These are phyloP conservation scores for Tetradesmus lagerheimii DNA, from an alignment of 139 green algal species.

Conservation along the genomic window DNA sequence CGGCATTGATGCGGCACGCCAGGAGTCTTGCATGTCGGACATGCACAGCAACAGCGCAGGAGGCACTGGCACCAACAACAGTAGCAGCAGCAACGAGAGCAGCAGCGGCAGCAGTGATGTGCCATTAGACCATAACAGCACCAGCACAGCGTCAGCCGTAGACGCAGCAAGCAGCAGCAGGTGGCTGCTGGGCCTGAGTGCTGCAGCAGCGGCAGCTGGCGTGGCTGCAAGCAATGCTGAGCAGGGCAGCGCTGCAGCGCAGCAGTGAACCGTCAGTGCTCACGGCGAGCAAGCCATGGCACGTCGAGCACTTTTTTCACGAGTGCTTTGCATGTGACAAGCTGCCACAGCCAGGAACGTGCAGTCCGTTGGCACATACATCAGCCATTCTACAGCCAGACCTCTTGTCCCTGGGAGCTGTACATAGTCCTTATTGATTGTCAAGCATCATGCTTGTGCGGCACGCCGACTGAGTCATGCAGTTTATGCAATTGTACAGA, in stretches of 20 bases:
- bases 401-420: too few relatives aligned
- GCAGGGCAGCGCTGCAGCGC: not conserved
- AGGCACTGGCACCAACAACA: not conserved
- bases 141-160: not conserved
- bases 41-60: not conserved
- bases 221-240: not conserved
- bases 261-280: too few relatives aligned
- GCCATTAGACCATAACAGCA: too few relatives aligned
- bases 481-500: too few relatives aligned
- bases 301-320: too few relatives aligned
- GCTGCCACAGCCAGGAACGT: too few relatives aligned
- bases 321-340: too few relatives aligned
- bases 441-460: too few relatives aligned
- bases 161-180: not conserved
- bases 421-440: too few relatives aligned
- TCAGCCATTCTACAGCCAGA: too few relatives aligned
- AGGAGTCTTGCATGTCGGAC: not conserved
- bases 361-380: too few relatives aligned
- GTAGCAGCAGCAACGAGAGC: not conserved
- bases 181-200: not conserved
- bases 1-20: not conserved
- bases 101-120: not conserved
- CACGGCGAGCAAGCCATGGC: not conserved
- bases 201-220: not conserved
- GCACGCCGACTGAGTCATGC: too few relatives aligned